Base-by-base conservation (phyloP, 768 basidiomycete genomes). In the Amanita phalloides region DNA sequence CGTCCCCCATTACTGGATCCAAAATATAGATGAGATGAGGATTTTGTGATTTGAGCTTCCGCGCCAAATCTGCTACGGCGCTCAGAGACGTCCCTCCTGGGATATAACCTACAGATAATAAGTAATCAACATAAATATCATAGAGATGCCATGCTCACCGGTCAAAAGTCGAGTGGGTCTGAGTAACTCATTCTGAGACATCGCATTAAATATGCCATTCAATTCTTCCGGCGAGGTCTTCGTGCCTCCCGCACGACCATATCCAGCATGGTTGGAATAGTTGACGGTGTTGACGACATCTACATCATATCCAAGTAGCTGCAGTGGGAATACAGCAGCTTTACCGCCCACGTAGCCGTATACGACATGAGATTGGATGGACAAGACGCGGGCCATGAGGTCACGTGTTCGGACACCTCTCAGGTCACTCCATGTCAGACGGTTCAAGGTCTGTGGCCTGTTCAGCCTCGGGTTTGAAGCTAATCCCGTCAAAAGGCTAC, bases 1-100 rank as follows among this genome's bases (percentile, higher is more conserved):
- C 74, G 65, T 99, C 96, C 4, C 96, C 96, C 68, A 98, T 81
- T 2, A 99, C 96, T 35, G 96, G 93, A 68, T 99, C 95, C 26
- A 98, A 74, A 23, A 98, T 74, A 67, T 97, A 99, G 53, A 92
- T 69, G 17, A 93, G 68, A 10, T 75, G 65, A 1, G 84, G 78
- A 44, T 75, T 76, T 36, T 72, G 62, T 28, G 71, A 57, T 55
- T 78, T 82, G 45, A 96, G 70, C 54, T 77, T 81, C 37, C 64
- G 67, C 4, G 81, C 84, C 2, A 89, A 66, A 14, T 77, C 67
- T 17, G 77, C 74, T 11, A 97, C 79, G 1, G 79, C 81, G 20
- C 71, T 64, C 7, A 97, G 71, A 6, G 86, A 80, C 50, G 86
- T 87, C 10, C 88, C 89, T 8, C 82, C 83, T 6, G 94, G 91